These are phyloP conservation scores for Penicillium robsamsonii DNA, from an alignment of 495 filamentous ascomycete genomes.

Conservation along the genomic window DNA sequence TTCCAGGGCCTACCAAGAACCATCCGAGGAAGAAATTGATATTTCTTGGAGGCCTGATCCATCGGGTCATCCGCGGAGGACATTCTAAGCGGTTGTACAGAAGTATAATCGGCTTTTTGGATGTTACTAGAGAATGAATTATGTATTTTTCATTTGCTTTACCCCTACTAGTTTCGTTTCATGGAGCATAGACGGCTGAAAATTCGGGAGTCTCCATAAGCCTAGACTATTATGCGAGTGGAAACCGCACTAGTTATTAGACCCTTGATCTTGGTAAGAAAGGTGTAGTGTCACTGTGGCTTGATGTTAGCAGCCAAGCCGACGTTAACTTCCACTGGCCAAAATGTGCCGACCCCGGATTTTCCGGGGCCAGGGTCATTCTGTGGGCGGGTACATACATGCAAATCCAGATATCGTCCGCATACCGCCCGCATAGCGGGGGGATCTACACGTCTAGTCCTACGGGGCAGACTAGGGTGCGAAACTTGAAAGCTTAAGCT, in stretches of 20 bases:
- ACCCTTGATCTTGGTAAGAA: neutral
- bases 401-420: neutral
- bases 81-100: neutral
- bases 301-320: neutral
- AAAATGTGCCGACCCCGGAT: neutral
- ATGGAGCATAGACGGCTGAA: neutral
- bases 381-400: neutral
- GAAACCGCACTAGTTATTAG: neutral
- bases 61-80: conserved; percentile 8
- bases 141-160: neutral
- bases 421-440: no score
- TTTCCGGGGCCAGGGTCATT: neutral
- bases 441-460: neutral
- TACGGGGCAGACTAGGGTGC: neutral
- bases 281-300: no score
- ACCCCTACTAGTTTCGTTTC: neutral
- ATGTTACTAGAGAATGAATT: neutral
- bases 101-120: neutral
- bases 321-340: neutral
- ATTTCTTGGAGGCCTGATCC: conserved; percentile 12
- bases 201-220: neutral
- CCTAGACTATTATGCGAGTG: neutral
- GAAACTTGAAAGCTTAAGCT: neutral
- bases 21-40: conserved; percentile 8
- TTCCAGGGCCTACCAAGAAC: conserved; percentile 8